Percentiles rank a stretch among this genome's conserved stretches.
Conservation (phyloP, 2,329 filamentous ascomycete species). For the Dendrostoma leiphaemia region DNA sequence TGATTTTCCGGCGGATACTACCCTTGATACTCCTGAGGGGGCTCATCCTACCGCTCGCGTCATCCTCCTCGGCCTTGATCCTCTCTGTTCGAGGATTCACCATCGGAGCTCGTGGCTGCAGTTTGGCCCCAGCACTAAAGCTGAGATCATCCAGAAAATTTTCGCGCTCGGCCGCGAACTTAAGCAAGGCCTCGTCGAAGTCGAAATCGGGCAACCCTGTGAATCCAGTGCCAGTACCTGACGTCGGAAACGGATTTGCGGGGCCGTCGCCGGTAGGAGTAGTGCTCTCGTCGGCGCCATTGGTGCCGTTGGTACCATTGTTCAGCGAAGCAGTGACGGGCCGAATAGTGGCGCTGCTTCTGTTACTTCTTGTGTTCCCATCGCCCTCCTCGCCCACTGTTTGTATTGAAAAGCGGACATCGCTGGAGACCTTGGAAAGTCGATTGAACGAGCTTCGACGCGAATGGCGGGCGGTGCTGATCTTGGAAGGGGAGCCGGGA, state of each 20-base stretch:
- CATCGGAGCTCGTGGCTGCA: conserved; percentile 67
- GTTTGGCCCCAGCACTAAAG: conserved; percentile 79
- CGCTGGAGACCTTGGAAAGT: conserved; percentile 50
- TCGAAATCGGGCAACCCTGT: conserved; percentile 66
- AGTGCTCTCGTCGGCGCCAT: conserved; percentile 25
- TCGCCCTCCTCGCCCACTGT: conserved; percentile 56
- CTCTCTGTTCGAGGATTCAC: conserved; percentile 79
- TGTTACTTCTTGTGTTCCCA: conserved; percentile 58
- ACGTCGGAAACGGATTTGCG: neutral
- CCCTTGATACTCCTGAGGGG: conserved; percentile 65
- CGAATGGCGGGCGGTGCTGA: conserved; percentile 51
- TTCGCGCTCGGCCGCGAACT: conserved; percentile 94
- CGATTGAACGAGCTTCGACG: conserved; percentile 60
- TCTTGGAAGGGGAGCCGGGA: conserved; percentile 29
- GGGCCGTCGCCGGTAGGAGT: conserved; percentile 12
- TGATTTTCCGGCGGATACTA: conserved; percentile 88
- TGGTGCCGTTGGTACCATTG: conserved; percentile 19
- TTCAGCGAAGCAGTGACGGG: conserved; percentile 33
- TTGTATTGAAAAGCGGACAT: conserved; percentile 51
- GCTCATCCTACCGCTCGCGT: conserved; percentile 50
- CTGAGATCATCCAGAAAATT: conserved; percentile 89
- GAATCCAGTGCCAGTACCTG: conserved; percentile 28
- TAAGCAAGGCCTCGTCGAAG: conserved; percentile 88
- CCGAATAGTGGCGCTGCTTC: conserved; percentile 64
- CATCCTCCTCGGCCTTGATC: conserved; percentile 71